Conservation (phyloP, 257 asterid genomes). For the Solanum corneliomulleri region DNA sequence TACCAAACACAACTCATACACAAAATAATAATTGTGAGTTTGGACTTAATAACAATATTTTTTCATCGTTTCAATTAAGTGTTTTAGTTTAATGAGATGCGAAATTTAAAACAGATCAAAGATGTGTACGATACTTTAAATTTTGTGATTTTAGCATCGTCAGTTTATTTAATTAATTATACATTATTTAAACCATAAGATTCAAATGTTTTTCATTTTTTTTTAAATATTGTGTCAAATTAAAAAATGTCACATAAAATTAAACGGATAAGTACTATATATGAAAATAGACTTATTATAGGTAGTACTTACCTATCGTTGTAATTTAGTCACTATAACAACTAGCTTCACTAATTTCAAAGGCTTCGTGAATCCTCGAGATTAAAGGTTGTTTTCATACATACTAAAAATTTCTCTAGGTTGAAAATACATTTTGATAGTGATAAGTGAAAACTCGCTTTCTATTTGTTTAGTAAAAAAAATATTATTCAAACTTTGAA, state of each 20-base stretch:
- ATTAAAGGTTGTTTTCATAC: too few relatives aligned
- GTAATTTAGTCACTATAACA: not conserved
- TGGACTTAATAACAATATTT: not conserved
- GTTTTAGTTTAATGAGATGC: not conserved
- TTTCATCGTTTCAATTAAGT: not conserved
- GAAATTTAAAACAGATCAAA: too few relatives aligned
- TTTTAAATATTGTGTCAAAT: too few relatives aligned
- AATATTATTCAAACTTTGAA: not conserved
- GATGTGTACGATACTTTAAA: too few relatives aligned
- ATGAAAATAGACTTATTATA: not conserved
- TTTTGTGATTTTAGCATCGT: accelerated
- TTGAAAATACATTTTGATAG: not conserved
- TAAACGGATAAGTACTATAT: too few relatives aligned
- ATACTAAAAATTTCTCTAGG: too few relatives aligned
- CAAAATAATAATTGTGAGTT: not conserved
- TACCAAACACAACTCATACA: not conserved
- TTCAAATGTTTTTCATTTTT: too few relatives aligned
- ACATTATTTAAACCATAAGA: not conserved
- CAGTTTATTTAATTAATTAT: not conserved
- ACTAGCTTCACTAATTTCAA: not conserved
- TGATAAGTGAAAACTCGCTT: not conserved
- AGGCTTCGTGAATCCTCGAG: too few relatives aligned
- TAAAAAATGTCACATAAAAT: too few relatives aligned
- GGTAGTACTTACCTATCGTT: not conserved
- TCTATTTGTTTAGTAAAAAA: not conserved